These are phyloP conservation scores for Coemansia sp. DNA, from an alignment of 192 early-diverging fungal genomes.

Conservation along the genomic window DNA sequence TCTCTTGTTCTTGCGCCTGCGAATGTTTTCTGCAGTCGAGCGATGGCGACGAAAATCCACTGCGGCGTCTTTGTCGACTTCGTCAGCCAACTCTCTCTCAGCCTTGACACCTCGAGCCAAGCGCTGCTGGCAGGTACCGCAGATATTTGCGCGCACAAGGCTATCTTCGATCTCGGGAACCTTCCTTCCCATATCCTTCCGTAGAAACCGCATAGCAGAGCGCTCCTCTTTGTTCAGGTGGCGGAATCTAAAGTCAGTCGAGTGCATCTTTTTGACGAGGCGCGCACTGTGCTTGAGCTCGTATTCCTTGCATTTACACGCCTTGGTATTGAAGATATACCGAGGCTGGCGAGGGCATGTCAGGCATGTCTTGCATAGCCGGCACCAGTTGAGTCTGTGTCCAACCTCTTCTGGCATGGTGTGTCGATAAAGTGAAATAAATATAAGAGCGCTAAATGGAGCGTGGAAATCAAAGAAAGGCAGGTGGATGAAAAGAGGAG, in stretches of 20 bases:
- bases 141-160: slow-evolving; percentile 38
- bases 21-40: slow-evolving; percentile 34
- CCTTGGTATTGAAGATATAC: slow-evolving; percentile 2
- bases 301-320: slow-evolving; percentile 20
- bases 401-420: slow-evolving; percentile 5
- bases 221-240: slow-evolving; percentile 14
- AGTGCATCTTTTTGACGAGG: slow-evolving; percentile 16
- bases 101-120: slow-evolving; percentile 32
- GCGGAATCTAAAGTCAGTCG: slow-evolving; percentile 44
- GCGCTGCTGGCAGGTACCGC: slow-evolving; percentile 48
- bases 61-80: background rate
- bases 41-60: slow-evolving; percentile 43
- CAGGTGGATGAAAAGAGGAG: too few species aligned
- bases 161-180: slow-evolving; percentile 20
- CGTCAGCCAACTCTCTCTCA: slow-evolving; percentile 3
- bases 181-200: slow-evolving; percentile 6
- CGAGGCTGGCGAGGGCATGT: slow-evolving; percentile 28
- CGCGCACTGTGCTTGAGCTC: slow-evolving; percentile 18
- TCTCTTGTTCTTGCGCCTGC: background rate
- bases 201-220: slow-evolving; percentile 6
- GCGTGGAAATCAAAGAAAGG: background rate
- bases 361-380: slow-evolving; percentile 33
- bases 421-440: background rate
- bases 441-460: background rate
- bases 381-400: slow-evolving; percentile 46